A percentile compares a stretch with the other conserved stretches of the same genome.
phyloP scores from a whole-genome alignment of 345 rosid species.

The Pseudoturritis turrita region DNA sequence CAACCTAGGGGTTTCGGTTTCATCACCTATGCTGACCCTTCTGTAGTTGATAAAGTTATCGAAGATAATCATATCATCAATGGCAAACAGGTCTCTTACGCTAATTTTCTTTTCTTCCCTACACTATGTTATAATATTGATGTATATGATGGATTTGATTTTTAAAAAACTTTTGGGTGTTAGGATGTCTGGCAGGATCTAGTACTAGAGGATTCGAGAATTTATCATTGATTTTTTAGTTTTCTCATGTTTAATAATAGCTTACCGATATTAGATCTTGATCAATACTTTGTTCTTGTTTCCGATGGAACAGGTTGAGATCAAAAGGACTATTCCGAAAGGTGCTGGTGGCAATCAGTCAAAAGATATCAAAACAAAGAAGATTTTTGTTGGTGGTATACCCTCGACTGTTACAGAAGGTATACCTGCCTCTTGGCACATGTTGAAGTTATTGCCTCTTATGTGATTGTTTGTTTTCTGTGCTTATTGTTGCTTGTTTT shows the following conservation, averaged over 20 bases:
- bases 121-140: background rate
- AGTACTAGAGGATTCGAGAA: background rate
- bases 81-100: constrained; percentile 68
- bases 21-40: constrained; percentile 79
- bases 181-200: background rate
- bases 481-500: constrained; percentile 3
- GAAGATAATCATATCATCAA: constrained; percentile 67
- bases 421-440: constrained; percentile 10
- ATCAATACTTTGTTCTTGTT: background rate
- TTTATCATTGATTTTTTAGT: background rate
- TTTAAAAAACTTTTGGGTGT: too few relatives aligned
- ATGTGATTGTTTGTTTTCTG: background rate
- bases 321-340: constrained; percentile 90
- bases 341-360: constrained; percentile 55
- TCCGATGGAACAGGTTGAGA: constrained; percentile 62
- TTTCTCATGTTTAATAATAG: background rate
- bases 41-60: constrained; percentile 82
- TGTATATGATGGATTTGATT: background rate
- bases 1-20: constrained; percentile 94
- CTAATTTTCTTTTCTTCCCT: background rate
- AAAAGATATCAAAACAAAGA: constrained; percentile 77
- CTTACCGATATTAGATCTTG: background rate
- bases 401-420: constrained; percentile 78
- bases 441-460: background rate
- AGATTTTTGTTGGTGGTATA: constrained; percentile 93